Evolutionary conservation across 371 early-diverging fungal genomes (phyloP).

Genomic region (Mortierella sp.): DNA sequence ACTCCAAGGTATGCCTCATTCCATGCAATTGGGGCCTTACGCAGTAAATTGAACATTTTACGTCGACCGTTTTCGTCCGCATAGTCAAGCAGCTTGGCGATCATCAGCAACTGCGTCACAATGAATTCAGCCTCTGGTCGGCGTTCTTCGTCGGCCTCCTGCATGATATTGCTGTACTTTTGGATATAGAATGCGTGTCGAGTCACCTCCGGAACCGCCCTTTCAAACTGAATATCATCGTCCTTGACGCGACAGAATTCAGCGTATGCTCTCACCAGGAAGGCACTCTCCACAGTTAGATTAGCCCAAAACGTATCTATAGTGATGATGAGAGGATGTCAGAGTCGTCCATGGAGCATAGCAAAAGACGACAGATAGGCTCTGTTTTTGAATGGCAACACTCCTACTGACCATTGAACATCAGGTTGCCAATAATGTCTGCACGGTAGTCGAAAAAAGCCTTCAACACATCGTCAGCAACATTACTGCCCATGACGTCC

Average conservation of each 20-base stretch:
- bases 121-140: constrained; percentile 78
- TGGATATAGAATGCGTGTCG: constrained; percentile 77
- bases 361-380: not conserved
- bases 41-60: constrained; percentile 78
- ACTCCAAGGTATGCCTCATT: too few relatives aligned
- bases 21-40: too few relatives aligned
- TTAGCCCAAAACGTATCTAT: constrained; percentile 80
- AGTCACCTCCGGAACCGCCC: constrained; percentile 78
- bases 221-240: constrained; percentile 67
- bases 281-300: constrained; percentile 80
- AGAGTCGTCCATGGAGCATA: too few relatives aligned
- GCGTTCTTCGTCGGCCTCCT: constrained; percentile 68
- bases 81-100: constrained; percentile 82
- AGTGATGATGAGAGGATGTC: not conserved
- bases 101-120: constrained; percentile 78
- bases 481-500: constrained; percentile 79
- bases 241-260: constrained; percentile 62
- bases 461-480: constrained; percentile 74
- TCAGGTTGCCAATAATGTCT: constrained; percentile 70
- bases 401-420: constrained; percentile 72
- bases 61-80: constrained; percentile 90
- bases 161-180: constrained; percentile 70
- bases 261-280: constrained; percentile 74
- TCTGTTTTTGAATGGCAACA: too few relatives aligned
- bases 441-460: constrained; percentile 73